Evolutionary conservation across 2,329 filamentous ascomycete genomes (phyloP), one percentile per base, ranked within the genome.

Genomic region (Beauveria varroae): DNA sequence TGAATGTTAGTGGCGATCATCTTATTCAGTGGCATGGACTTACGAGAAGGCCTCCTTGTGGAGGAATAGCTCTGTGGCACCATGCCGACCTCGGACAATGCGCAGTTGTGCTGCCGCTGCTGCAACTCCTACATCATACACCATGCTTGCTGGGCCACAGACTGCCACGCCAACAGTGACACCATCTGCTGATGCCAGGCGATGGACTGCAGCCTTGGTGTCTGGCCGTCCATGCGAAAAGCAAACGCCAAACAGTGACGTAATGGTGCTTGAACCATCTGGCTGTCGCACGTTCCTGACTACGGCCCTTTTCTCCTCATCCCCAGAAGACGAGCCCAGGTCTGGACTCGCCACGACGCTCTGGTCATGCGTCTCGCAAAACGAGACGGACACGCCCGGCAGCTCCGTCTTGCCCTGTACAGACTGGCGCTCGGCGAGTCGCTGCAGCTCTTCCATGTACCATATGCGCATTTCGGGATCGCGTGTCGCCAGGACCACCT

Each of bases 401-500:
- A 61, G 52, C 41, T 63, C 54, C 10, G 41, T 44, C 41, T 59
- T 28, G 43, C 43, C 46, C 28, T 43, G 22, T 10, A 57, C 37
- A 18, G 46, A 46, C 20, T 55, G 61, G 14, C 58, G 62, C 40
- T 62, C 55, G 34, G 63, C 58, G 12, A 65, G 57, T 12, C 61
- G 62, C 34, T 64, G 60, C 20, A 66, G 62, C 52, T 63, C 63
- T 37, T 63, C 67, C 16, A 66, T 59, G 51, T 72, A 73, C 70
- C 70, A 73, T n/a, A 49, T 57, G 5, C 65, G 66, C 28, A 73
- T 57, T 18, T 65, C 62, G 2, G 64, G 58, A 49, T 70, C 72
- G 26, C 72, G 66, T 10, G 71, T 71, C 2, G 71, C 66, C 37
- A 73, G 62, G 2, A 73, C 60, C 8, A 73, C 68, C 22, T 59